Conservation (phyloP, 768 basidiomycete genomes). For the Leccinum rimulosum region DNA sequence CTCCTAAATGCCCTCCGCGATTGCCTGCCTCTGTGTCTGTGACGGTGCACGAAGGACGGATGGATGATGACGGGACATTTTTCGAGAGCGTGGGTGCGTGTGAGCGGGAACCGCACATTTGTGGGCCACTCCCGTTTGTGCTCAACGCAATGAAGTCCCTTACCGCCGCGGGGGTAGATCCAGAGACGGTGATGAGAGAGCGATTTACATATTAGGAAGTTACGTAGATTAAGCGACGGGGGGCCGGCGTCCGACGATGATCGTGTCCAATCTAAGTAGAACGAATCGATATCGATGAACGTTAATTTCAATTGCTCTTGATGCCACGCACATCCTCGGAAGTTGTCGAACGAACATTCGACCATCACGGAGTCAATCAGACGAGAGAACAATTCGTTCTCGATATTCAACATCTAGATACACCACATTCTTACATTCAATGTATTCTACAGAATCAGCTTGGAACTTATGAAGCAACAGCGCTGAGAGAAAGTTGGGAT, state of each 20-base stretch:
- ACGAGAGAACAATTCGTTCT: neutral
- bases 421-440: neutral
- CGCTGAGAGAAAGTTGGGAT: neutral
- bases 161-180: conserved; percentile 19
- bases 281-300: neutral
- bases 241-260: neutral
- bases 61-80: conserved; percentile 18
- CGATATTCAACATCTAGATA: neutral
- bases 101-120: conserved; percentile 19
- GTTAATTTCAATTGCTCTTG: neutral
- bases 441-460: neutral
- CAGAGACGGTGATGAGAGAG: conserved; percentile 23
- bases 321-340: neutral
- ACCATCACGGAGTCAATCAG: neutral
- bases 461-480: neutral
- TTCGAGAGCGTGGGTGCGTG: conserved; percentile 19
- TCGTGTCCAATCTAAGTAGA: neutral
- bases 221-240: neutral
- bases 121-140: conserved; percentile 27
- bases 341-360: neutral
- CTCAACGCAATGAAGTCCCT: conserved; percentile 23
- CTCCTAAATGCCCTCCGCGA: neutral
- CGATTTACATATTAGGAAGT: conserved; percentile 25
- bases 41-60: conserved; percentile 15
- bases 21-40: conserved; percentile 12